A percentile compares a stretch with the other conserved stretches of the same genome.
These are phyloP conservation scores for Arabidopsis arenosa DNA, from an alignment of 345 rosid species.

Conservation along the genomic window DNA sequence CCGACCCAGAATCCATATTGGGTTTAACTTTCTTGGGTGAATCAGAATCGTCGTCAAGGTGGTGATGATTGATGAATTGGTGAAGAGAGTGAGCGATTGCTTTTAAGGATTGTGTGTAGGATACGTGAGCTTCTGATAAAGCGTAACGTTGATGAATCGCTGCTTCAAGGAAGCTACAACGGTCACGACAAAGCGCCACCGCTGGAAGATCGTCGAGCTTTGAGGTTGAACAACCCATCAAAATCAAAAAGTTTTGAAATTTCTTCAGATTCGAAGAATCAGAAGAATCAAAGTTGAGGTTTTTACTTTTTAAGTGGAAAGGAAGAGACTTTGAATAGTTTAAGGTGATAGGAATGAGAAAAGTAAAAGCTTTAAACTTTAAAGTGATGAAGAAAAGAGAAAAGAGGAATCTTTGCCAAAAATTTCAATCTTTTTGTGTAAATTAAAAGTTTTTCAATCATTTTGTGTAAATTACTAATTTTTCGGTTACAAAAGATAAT, in stretches of 20 bases:
- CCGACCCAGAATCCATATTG: slow-evolving; percentile 56
- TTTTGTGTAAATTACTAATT: neutral
- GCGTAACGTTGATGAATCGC: slow-evolving; percentile 71
- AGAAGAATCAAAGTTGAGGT: slow-evolving; percentile 1
- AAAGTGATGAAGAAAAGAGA: slow-evolving; percentile 8
- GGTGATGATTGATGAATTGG: slow-evolving; percentile 49
- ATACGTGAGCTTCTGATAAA: slow-evolving; percentile 64
- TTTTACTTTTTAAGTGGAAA: slow-evolving; percentile 11
- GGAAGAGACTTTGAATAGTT: slow-evolving; percentile 29
- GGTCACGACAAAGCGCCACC: slow-evolving; percentile 79
- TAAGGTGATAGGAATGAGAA: slow-evolving; percentile 13
- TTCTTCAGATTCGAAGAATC: slow-evolving; percentile 32
- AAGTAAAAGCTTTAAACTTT: slow-evolving; percentile 17
- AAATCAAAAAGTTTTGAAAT: neutral
- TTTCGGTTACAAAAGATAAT: neutral
- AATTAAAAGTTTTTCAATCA: neutral
- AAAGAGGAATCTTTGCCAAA: slow-evolving; percentile 60
- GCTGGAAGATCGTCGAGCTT: slow-evolving; percentile 95
- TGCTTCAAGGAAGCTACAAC: slow-evolving; percentile 65
- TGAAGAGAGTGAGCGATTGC: slow-evolving; percentile 54
- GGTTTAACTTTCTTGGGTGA: slow-evolving; percentile 35
- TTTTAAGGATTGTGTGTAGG: slow-evolving; percentile 57
- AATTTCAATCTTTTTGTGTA: neutral
- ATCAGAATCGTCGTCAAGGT: slow-evolving; percentile 2
- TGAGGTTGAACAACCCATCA: slow-evolving; percentile 86